Evolutionary conservation across 78 protist genomes (phyloP).

Genomic region (slime mould (Dictyostelium discoideum)): DNA sequence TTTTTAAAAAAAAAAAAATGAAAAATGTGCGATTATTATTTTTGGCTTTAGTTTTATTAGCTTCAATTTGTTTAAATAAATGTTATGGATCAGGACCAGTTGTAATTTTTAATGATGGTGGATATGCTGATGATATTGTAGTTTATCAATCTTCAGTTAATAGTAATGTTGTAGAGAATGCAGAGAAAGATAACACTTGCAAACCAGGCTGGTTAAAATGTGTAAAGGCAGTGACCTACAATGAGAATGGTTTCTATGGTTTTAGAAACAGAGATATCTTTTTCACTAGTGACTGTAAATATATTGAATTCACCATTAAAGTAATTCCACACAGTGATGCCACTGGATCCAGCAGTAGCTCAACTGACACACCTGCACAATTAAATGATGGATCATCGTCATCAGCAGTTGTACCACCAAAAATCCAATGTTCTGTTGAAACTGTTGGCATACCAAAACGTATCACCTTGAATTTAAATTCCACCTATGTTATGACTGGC

Average conservation of each 20-base stretch:
- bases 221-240: background rate
- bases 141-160: background rate
- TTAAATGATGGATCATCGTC: background rate
- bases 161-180: background rate
- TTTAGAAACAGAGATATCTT: background rate
- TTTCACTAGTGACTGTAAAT: background rate
- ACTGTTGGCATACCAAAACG: background rate
- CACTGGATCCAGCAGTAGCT: background rate
- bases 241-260: conserved; percentile 9
- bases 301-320: background rate
- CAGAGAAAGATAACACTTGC: background rate
- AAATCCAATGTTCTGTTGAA: background rate
- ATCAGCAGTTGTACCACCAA: background rate
- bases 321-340: background rate
- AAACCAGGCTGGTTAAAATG: background rate
- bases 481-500: background rate
- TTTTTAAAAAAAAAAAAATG: background rate
- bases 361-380: background rate
- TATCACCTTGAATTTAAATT: background rate
- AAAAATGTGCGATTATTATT: too few relatives aligned
- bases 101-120: background rate
- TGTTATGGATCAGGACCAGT: background rate
- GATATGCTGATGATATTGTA: background rate
- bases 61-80: background rate
- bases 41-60: background rate